Evolutionary conservation across 1,284 basidiomycete species (phyloP), one percentile per base, ranked within the genome.

Genomic region (Exobasidium cylindrosporum): DNA sequence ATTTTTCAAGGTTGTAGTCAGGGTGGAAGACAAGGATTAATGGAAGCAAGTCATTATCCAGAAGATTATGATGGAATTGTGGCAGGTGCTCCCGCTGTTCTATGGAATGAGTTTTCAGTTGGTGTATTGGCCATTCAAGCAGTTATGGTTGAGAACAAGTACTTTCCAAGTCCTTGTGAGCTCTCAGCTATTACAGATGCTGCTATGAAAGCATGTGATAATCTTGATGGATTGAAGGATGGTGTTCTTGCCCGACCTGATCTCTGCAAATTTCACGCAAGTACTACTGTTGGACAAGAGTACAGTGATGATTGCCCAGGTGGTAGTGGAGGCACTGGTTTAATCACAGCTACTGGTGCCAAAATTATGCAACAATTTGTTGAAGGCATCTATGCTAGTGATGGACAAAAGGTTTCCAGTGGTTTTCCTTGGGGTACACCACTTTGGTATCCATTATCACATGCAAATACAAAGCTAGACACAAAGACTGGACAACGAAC

Each of bases 1-100:
- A 69, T 69, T 59, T 72, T 62, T 52, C 54, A 56, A 3, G 70
- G 70, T 11, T 72, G 70, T 58, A 66, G 63, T 24, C 66, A 63
- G 0, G 70, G 70, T 46, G 70, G 70, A 31, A 47, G 70, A 21
- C 57, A 65, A 32, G 70, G 52, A 17, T 64, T 72, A 54, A 62
- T 62, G 21, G 54, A 58, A 26, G 66, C 60, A 10, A 64, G 64
- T 30, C 53, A 57, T 26, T 72, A 66, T 29, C 70, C 70, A 3
- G 23, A 32, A 24, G 66, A 70, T 43, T 72, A 66, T 57, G 67
- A 72, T 43, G 70, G 68, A 23, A 59, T 72, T 50, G 53, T 72
- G 14, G 62, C 66, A 26, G 68, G 68, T 44, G 60, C 66, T 21
- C 70, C 70, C 17, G 64, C 58, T n/a, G 32, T 28, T 28, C 47